These are phyloP conservation scores for Melaleuca quinquenervia DNA, from an alignment of 345 rosid genomes.

Conservation along the genomic window DNA sequence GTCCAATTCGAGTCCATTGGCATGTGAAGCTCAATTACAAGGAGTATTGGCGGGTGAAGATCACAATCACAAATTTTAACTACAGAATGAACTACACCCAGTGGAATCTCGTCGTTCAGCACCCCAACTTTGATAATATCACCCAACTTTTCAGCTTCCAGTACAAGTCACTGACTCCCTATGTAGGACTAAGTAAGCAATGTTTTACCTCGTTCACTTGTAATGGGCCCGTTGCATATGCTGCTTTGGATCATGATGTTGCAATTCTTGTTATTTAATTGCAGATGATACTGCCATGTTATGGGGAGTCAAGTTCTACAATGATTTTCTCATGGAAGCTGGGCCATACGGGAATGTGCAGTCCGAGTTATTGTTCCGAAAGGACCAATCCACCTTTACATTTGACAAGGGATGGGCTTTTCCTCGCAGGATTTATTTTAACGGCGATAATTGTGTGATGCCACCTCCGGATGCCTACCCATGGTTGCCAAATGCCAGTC, in stretches of 20 bases:
- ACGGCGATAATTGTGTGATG: constrained; percentile 41
- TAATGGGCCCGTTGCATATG: background rate
- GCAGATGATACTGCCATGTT: constrained; percentile 58
- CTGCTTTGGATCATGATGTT: background rate
- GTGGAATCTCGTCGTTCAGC: constrained; percentile 65
- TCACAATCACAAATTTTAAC: constrained; percentile 57
- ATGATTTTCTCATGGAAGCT: constrained; percentile 56
- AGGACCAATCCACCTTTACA: constrained; percentile 45
- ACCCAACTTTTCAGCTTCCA: constrained; percentile 49
- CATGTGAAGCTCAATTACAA: constrained; percentile 57
- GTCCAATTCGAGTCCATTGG: constrained; percentile 68
- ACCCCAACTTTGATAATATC: constrained; percentile 53
- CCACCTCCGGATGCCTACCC: constrained; percentile 44
- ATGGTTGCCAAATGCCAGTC: constrained; percentile 27
- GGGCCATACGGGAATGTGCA: constrained; percentile 51
- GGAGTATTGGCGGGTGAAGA: constrained; percentile 59
- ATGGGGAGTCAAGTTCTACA: constrained; percentile 57
- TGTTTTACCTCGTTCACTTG: background rate
- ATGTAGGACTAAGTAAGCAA: constrained; percentile 40
- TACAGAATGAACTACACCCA: constrained; percentile 50
- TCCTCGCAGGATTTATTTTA: constrained; percentile 61
- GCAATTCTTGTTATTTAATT: background rate
- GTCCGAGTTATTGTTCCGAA: constrained; percentile 50
- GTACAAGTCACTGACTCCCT: constrained; percentile 35
- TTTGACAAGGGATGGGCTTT: constrained; percentile 73